These are phyloP conservation scores for Colletotrichum sp. DNA, from an alignment of 2,329 filamentous ascomycete genomes.

Conservation along the genomic window DNA sequence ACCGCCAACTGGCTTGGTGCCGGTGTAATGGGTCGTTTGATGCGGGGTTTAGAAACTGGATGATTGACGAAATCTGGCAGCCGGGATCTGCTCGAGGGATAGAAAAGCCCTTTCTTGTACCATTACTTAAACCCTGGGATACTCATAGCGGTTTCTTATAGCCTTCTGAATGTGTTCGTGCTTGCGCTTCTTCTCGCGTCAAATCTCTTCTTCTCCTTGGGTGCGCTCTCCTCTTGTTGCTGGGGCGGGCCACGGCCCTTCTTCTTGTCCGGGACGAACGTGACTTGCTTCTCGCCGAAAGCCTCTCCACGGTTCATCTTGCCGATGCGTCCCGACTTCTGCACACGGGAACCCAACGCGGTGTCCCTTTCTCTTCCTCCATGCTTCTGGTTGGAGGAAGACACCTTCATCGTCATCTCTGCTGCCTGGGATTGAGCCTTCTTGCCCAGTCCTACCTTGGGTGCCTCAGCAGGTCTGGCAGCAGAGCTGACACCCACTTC, in stretches of 20 bases:
- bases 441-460: slow-evolving; percentile 13
- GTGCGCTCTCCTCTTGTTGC: slow-evolving; percentile 26
- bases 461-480: not conserved
- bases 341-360: slow-evolving; percentile 60
- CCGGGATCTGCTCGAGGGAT: not conserved
- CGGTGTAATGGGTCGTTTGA: slow-evolving; percentile 2
- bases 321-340: slow-evolving; percentile 51
- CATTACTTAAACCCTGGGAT: slow-evolving; percentile 21
- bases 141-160: slow-evolving; percentile 46
- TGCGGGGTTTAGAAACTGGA: not conserved
- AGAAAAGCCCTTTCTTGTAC: slow-evolving; percentile 13
- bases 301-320: slow-evolving; percentile 53
- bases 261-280: slow-evolving; percentile 72
- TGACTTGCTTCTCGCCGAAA: slow-evolving; percentile 70
- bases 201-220: slow-evolving; percentile 37
- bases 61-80: not conserved
- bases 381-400: slow-evolving; percentile 66
- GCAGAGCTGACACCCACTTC: slow-evolving; percentile 18
- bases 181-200: slow-evolving; percentile 72
- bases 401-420: slow-evolving; percentile 69
- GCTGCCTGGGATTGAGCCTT: slow-evolving; percentile 25
- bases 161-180: slow-evolving; percentile 74
- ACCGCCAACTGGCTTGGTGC: slow-evolving; percentile 17
- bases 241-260: slow-evolving; percentile 28
- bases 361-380: slow-evolving; percentile 61